Evolutionary conservation across 441 rosid species (phyloP).

Genomic region (Populus trichocarpa): DNA sequence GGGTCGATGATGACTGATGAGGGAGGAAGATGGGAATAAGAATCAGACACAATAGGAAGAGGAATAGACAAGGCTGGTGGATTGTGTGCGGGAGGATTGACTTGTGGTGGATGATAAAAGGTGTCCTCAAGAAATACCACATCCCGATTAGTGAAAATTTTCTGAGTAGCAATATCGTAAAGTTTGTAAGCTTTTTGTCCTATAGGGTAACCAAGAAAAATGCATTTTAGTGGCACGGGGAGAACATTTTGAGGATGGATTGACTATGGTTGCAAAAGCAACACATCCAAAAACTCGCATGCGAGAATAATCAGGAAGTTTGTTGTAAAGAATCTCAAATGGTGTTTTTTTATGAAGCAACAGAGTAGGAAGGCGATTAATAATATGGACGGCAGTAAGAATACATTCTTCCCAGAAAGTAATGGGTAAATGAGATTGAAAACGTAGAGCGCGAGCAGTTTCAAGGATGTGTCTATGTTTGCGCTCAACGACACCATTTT

Average conservation of each 20-base stretch:
- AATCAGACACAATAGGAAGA: too few species aligned
- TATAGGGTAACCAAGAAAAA: neutral
- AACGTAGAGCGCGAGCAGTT: too few species aligned
- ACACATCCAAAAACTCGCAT: neutral
- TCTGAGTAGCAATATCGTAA: neutral
- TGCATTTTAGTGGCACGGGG: neutral
- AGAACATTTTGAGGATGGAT: neutral
- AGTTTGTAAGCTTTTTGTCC: neutral
- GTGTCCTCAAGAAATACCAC: too few species aligned
- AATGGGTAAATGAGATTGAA: neutral
- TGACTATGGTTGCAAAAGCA: neutral
- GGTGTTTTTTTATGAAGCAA: neutral
- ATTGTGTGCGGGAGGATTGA: rapidly evolving
- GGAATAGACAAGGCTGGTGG: too few species aligned
- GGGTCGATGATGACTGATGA: too few species aligned
- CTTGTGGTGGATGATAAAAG: neutral
- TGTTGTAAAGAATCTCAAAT: too few species aligned
- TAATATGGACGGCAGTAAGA: neutral
- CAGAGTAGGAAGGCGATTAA: neutral
- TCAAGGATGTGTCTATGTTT: too few species aligned
- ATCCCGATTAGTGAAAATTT: neutral
- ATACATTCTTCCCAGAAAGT: neutral
- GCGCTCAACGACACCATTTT: too few species aligned
- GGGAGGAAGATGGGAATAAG: too few species aligned
- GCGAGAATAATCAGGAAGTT: rapidly evolving